Evolutionary conservation across 352 stramenopile species (phyloP).

Genomic region (Globisporangium iwayamae): DNA sequence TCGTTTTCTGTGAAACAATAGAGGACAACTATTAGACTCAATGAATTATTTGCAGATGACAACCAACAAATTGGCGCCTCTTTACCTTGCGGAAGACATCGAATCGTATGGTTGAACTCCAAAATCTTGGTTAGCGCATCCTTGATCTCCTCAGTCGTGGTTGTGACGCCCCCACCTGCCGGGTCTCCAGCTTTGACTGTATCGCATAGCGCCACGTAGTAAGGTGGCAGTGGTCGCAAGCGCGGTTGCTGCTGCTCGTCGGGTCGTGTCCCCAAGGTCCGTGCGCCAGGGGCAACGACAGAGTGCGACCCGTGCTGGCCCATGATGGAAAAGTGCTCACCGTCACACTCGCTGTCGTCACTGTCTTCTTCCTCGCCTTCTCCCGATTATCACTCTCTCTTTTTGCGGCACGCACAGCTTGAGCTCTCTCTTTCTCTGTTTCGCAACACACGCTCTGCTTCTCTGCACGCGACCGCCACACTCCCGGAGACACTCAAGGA

Average conservation of each 20-base stretch:
- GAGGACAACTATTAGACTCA: background rate
- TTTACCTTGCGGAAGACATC: constrained; percentile 57
- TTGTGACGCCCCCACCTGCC: constrained; percentile 20
- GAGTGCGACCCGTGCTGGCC: constrained; percentile 50
- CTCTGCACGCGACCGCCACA: background rate
- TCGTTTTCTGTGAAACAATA: constrained; percentile 32
- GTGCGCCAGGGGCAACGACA: constrained; percentile 9
- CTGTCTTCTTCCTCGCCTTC: background rate
- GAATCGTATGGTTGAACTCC: constrained; percentile 51
- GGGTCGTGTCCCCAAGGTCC: background rate
- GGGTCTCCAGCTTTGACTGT: constrained; percentile 49
- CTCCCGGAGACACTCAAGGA: too few relatives aligned
- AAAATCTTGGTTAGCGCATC: constrained; percentile 67
- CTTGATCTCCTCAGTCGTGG: constrained; percentile 50
- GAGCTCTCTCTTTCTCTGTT: too few relatives aligned
- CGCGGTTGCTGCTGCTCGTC: background rate
- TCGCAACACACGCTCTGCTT: background rate
- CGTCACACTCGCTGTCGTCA: background rate
- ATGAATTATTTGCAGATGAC: background rate
- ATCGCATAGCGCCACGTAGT: constrained; percentile 61
- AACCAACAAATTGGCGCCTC: background rate
- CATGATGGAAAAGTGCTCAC: constrained; percentile 26
- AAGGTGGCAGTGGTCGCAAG: constrained; percentile 27
- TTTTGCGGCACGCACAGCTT: background rate
- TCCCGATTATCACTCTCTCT: background rate